Evolutionary conservation across 2,329 filamentous ascomycete species (phyloP).

Genomic region (Xylariaceae sp.): DNA sequence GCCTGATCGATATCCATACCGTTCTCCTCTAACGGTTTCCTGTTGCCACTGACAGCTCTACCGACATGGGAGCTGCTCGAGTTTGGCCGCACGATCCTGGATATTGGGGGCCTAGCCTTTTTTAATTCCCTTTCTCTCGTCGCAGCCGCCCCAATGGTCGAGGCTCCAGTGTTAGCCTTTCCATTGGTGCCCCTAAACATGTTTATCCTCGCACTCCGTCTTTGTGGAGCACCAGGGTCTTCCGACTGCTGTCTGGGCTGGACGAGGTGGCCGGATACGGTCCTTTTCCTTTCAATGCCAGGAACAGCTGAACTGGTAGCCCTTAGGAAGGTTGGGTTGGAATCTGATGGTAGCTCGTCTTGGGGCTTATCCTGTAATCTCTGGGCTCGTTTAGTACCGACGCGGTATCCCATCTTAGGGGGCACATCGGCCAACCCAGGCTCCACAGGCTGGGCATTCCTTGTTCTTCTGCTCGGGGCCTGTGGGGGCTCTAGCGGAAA

Average conservation of each 20-base stretch:
- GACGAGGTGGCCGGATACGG: slow-evolving; percentile 81
- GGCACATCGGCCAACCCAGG: slow-evolving; percentile 58
- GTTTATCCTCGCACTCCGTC: slow-evolving; percentile 72
- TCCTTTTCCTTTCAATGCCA: slow-evolving; percentile 77
- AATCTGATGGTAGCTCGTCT: slow-evolving; percentile 48
- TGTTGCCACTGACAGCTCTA: slow-evolving; percentile 86
- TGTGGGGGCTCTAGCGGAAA: slow-evolving; percentile 50
- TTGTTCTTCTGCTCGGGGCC: slow-evolving; percentile 56
- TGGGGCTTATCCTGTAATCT: slow-evolving; percentile 39
- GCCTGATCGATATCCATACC: slow-evolving; percentile 70
- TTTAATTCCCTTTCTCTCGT: slow-evolving; percentile 79
- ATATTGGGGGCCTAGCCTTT: slow-evolving; percentile 76
- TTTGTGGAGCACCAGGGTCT: slow-evolving; percentile 65
- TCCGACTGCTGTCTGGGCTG: slow-evolving; percentile 56
- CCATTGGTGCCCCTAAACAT: slow-evolving; percentile 69
- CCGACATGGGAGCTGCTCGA: slow-evolving; percentile 73
- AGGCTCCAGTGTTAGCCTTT: slow-evolving; percentile 62
- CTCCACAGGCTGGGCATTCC: slow-evolving; percentile 56
- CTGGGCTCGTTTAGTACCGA: slow-evolving; percentile 48
- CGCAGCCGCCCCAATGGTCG: slow-evolving; percentile 61
- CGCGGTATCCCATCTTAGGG: slow-evolving; percentile 64
- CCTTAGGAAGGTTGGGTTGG: slow-evolving; percentile 43
- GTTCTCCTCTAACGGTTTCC: slow-evolving; percentile 72
- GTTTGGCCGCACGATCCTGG: slow-evolving; percentile 66
- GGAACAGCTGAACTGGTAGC: slow-evolving; percentile 43